Evolutionary conservation across 768 basidiomycete genomes (phyloP), one percentile per base, ranked within the genome.

Genomic region (Tylopilus subfusipes): DNA sequence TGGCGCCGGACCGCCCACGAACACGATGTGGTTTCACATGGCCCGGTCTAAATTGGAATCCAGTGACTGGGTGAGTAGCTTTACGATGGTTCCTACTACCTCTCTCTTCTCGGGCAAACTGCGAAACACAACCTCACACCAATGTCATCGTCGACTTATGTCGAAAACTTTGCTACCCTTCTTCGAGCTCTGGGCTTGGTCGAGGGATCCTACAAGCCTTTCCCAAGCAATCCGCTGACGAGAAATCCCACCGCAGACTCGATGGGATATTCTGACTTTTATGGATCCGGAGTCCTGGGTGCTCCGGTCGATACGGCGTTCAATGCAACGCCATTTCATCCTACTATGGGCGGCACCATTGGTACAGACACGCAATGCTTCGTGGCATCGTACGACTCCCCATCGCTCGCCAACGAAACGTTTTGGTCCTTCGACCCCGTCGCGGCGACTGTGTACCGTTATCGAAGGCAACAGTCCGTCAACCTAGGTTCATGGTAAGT

Each of bases 401-500:
- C 55, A 18, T 53, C 46, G 11, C 39, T 52, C 27, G 16, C 34
- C n/a, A 38, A 53, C 18, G 42, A 64, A 40, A 30, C 34, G 0
- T 64, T 64, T 38, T 39, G 40, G 53, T 25, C 62, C 5, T 63
- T 64, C 21, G 62, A 63, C 42, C 18, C 62, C 6, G 29, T 39
- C 8, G 16, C 52, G 10, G 62, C 62, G 21, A 39, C 43, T 2
- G 24, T 64, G 24, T 64, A 64, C 14, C 62, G 62, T 11, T 63
- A 63, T 47, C 62, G 62, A n/a, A 55, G 40, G 13, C 62, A 63
- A 44, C 62, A 61, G 29, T 54, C 62, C 2, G 62, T 63, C 38
- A 63, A 63, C 30, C 46, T 63, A 16, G 62, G 62, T 7, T 64
- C 62, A 29, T 63, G 62, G 62, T 55, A n/a, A 19, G 59, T 31